Conservation (phyloP, 1,139 yeast genomes). For the Sugiyamaella paludigena region DNA sequence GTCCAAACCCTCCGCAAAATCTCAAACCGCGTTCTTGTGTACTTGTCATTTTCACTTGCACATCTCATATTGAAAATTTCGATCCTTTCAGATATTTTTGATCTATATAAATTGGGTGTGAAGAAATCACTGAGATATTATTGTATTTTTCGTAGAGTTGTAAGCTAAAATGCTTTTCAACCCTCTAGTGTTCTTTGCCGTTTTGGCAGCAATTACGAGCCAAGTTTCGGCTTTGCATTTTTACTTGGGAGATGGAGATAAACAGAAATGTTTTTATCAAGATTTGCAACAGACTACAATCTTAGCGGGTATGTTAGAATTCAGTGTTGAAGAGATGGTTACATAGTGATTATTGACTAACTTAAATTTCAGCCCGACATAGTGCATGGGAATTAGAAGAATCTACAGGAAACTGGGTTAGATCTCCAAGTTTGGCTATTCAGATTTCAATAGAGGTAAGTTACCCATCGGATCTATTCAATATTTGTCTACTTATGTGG, state of each 20-base stretch:
- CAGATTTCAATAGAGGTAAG: constrained; percentile 51
- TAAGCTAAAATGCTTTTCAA: constrained; percentile 7
- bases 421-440: constrained; percentile 47
- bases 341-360: not conserved
- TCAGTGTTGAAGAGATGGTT: not conserved
- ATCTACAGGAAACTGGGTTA: constrained; percentile 44
- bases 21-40: too few relatives aligned
- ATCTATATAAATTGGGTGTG: too few relatives aligned
- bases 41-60: too few relatives aligned
- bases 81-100: too few relatives aligned
- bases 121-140: too few relatives aligned
- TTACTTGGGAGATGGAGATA: constrained; percentile 55
- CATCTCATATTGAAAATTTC: too few relatives aligned
- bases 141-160: too few relatives aligned
- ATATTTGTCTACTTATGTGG: not conserved
- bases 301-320: constrained; percentile 46
- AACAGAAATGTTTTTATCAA: constrained; percentile 61
- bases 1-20: too few relatives aligned
- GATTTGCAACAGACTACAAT: constrained; percentile 60
- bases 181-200: constrained; percentile 6
- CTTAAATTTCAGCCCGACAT: constrained; percentile 41
- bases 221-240: constrained; percentile 45
- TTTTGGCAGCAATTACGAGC: constrained; percentile 20
- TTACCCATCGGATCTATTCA: not conserved
- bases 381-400: constrained; percentile 56